Evolutionary conservation across 371 early-diverging fungal genomes (phyloP).

Genomic region (Funneliformis caledonium): DNA sequence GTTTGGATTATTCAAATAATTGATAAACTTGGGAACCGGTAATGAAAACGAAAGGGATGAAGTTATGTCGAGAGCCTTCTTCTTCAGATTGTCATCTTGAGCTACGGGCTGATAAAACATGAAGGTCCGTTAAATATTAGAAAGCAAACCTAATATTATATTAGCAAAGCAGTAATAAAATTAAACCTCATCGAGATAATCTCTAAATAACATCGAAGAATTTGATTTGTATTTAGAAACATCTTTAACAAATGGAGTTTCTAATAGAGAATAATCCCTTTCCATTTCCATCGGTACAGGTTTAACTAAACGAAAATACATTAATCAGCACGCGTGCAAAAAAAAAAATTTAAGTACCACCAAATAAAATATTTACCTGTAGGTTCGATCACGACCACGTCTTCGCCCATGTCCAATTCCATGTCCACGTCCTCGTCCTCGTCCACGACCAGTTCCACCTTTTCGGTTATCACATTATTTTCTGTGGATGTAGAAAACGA

Average conservation of each 20-base stretch:
- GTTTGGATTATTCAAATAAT: not conserved
- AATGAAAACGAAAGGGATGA: not conserved
- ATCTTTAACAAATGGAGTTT: not conserved
- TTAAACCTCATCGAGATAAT: constrained; percentile 7
- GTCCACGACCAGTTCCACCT: not conserved
- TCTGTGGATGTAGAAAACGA: not conserved
- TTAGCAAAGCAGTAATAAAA: not conserved
- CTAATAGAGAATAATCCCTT: not conserved
- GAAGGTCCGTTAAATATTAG: too few relatives aligned
- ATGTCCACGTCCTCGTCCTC: not conserved
- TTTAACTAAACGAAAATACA: not conserved
- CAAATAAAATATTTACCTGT: not conserved
- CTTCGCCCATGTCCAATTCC: not conserved
- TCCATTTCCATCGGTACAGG: not conserved
- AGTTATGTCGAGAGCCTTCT: not conserved
- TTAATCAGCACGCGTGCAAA: not conserved
- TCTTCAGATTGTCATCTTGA: not conserved
- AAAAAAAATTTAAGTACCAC: not conserved
- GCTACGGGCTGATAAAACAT: not conserved
- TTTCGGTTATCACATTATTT: not conserved
- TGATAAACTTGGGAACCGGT: not conserved
- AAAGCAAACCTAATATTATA: not conserved
- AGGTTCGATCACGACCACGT: not conserved
- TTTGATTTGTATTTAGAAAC: not conserved
- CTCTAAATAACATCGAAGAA: constrained; percentile 34